A percentile compares a stretch with the other conserved stretches of the same genome.
These are phyloP conservation scores for Trametes cubensis DNA, from an alignment of 768 basidiomycete species.

Conservation along the genomic window DNA sequence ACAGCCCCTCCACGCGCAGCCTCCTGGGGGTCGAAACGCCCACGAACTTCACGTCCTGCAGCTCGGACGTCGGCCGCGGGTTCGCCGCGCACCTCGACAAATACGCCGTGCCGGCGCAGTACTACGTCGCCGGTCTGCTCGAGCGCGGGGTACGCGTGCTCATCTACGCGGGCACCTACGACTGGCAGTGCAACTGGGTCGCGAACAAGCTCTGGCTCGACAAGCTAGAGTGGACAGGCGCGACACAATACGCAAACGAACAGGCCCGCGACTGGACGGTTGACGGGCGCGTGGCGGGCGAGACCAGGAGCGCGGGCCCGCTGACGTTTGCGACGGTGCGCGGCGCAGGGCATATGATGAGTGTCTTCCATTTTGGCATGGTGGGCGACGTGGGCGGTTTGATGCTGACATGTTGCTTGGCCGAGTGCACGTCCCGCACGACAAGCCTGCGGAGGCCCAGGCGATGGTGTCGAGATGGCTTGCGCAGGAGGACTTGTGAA, in stretches of 20 bases:
- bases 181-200: conserved; percentile 82
- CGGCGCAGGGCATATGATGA: conserved; percentile 67
- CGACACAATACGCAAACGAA: conserved; percentile 49
- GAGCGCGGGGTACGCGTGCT: conserved; percentile 77
- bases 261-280: conserved; percentile 65
- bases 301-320: conserved; percentile 54
- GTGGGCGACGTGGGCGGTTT: neutral
- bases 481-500: conserved; percentile 37
- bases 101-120: conserved; percentile 55
- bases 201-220: conserved; percentile 80
- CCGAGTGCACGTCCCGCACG: conserved; percentile 59
- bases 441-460: conserved; percentile 66
- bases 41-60: conserved; percentile 62
- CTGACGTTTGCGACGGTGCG: conserved; percentile 67
- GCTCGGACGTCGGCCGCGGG: conserved; percentile 45
- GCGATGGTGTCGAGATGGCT: conserved; percentile 71
- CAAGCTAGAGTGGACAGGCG: conserved; percentile 71
- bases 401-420: conserved; percentile 19
- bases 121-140: conserved; percentile 70
- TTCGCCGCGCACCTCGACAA: conserved; percentile 68
- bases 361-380: conserved; percentile 31
- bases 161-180: conserved; percentile 74
- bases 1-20: conserved; percentile 46
- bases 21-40: conserved; percentile 50
- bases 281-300: conserved; percentile 55